Base-by-base conservation (phyloP, 2,329 filamentous ascomycete species). In the Xylaria polymorpha region DNA sequence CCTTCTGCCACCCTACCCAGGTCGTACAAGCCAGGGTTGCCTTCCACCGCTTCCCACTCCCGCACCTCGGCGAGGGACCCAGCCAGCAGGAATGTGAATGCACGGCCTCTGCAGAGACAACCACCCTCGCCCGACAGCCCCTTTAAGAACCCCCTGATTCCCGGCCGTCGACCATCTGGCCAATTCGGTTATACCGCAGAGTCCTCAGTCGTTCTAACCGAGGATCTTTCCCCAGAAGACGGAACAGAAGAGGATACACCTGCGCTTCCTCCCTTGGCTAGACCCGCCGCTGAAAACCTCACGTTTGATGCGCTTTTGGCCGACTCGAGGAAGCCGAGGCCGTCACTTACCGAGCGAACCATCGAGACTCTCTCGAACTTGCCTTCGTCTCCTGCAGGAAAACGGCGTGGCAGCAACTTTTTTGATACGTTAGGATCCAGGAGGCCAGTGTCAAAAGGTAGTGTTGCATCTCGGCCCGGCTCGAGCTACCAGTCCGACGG, bases 341-440 rank as follows among this genome's bases (percentile, higher is more conserved):
- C 87, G 61, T 94, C 93, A 0, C 84, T 98, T 4, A 90, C 92
- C 0, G 94, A 98, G 74, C 86, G 95, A 67, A 97, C 94, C 0
- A 90, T 97, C 50, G 93, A 97, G 78, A 97, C 93, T 0, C 83
- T 98, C 6, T 87, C 94, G 3, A 88, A 90, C 56, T 83, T 97
- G 37, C 92, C 94, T 0, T 89, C 92, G 0, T 96, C 94, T 0
- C 94, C 94, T 4, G 88, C 88, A 0, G 80, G 92, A 55, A 88
- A 85, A 61, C 88, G 88, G 67, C 88, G 90, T 63, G 83, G 87
- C 9, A 93, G 93, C 0, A 89, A 88, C 64, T 94, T 97, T 79
- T 96, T 92, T 77, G 90, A 89, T 58, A 80, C 84, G 1, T 85
- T 90, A n/a, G 86, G 87, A 67, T 83, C 86, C 7, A 87, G 87